These are phyloP conservation scores for Clausena lansium DNA, from an alignment of 345 rosid species.

Conservation along the genomic window DNA sequence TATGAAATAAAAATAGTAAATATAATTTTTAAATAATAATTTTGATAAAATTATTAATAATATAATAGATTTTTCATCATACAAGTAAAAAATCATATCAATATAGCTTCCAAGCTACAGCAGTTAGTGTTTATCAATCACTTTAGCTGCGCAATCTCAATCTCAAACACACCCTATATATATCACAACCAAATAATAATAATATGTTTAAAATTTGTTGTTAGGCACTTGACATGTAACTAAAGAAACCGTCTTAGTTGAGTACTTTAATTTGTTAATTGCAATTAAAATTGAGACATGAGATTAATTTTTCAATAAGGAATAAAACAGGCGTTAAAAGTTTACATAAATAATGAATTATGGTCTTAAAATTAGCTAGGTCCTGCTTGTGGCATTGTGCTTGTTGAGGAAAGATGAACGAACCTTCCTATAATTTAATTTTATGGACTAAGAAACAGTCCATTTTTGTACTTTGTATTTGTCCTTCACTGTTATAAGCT, in stretches of 20 bases:
- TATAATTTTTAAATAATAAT: no score
- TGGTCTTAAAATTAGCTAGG: conserved; percentile 3
- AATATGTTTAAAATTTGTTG: not conserved
- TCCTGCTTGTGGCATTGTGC: conserved; percentile 1
- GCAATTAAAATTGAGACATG: not conserved
- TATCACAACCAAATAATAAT: not conserved
- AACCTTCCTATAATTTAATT: conserved; percentile 31
- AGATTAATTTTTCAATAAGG: not conserved
- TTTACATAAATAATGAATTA: not conserved
- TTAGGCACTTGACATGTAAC: not conserved
- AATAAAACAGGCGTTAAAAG: no score
- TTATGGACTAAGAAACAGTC: conserved; percentile 19
- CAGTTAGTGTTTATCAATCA: no score
- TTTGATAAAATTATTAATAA: no score
- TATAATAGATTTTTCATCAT: no score
- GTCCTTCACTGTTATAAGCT: conserved; percentile 21
- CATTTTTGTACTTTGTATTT: conserved; percentile 28
- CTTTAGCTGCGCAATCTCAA: no score
- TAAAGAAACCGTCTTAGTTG: not conserved
- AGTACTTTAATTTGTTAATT: no score
- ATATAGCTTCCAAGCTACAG: no score
- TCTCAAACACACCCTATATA: no score
- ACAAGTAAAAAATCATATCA: no score
- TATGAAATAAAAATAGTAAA: no score
- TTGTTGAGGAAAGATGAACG: conserved; percentile 33